These are phyloP conservation scores for Zygosaccharomyces pseudobailii DNA, from an alignment of 1,139 yeast species.

Conservation along the genomic window DNA sequence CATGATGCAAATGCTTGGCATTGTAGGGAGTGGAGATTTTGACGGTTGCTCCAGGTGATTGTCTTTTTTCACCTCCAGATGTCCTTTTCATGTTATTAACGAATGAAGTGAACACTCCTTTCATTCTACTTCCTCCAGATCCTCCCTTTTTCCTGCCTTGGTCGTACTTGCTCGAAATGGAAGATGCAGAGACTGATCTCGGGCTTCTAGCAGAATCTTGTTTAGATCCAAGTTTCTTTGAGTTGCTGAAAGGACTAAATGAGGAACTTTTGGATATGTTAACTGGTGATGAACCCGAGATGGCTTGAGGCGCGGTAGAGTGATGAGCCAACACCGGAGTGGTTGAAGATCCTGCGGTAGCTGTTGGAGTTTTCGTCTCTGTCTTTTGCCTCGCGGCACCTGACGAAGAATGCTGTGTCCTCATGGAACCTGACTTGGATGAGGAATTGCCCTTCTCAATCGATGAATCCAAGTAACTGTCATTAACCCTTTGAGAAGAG, in stretches of 20 bases:
- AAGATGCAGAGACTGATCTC: slow-evolving; percentile 10
- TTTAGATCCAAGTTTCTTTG: slow-evolving; percentile 9
- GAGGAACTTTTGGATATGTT: slow-evolving; percentile 14
- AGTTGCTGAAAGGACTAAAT: slow-evolving; percentile 15
- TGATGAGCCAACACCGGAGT: slow-evolving; percentile 10
- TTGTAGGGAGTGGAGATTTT: slow-evolving; percentile 87
- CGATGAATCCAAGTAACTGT: slow-evolving; percentile 10
- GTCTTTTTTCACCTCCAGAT: slow-evolving; percentile 27
- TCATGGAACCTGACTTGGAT: slow-evolving; percentile 3
- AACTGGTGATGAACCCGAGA: slow-evolving; percentile 17
- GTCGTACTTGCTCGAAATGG: slow-evolving; percentile 5
- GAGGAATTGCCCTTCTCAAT: slow-evolving; percentile 6
- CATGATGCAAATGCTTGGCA: slow-evolving; percentile 88
- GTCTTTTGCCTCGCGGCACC: slow-evolving; percentile 10
- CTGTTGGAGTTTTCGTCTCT: slow-evolving; percentile 1
- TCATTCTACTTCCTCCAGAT: slow-evolving; percentile 37
- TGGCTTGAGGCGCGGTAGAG: slow-evolving; percentile 6
- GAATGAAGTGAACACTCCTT: slow-evolving; percentile 47
- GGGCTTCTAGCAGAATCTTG: slow-evolving; percentile 8
- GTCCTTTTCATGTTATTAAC: slow-evolving; percentile 42
- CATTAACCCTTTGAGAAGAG: slow-evolving; percentile 6
- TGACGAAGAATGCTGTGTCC: slow-evolving; percentile 1
- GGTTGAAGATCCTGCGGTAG: slow-evolving; percentile 5
- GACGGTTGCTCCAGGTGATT: slow-evolving; percentile 37
- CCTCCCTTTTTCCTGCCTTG: slow-evolving; percentile 23